Evolutionary conservation across 2,329 filamentous ascomycete species (phyloP), one percentile per base, ranked within the genome.

Genomic region (Clarireedia sp.): DNA sequence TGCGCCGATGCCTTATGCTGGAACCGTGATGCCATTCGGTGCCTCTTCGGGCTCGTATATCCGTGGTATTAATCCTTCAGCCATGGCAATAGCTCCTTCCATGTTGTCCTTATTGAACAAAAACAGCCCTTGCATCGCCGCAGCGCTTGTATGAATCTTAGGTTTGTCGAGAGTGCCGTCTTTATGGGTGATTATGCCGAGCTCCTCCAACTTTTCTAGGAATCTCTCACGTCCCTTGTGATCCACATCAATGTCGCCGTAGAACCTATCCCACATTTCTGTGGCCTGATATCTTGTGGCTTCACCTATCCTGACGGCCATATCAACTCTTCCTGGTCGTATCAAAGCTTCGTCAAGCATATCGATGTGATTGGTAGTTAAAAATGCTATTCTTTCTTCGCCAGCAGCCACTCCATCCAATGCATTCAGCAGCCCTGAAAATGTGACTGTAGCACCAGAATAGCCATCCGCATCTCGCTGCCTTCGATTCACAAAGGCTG

Each of bases 291-390:
- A 87, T 57, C 83, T 78, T 2, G 88, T 92, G 33, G 92, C 90
- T 70, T 96, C 88, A 38, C 91, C 92, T 48, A 99, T 86, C 54
- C 89, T 82, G 3, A 95, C 81, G 62, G 89, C 94, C 86, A 97
- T 87, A 71, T 99, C 94, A 0, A 99, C 90, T 48, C 94, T 81
- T 0, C 94, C 94, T 0, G 94, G 94, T 23, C 94, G 80, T 48
- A 97, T 89, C 43, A 99, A 73, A 3, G 94, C 94, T 58, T 90
- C 86, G 83, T 87, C 66, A 1, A 97, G 79, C 41, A 89, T 81
- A 62, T 96, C 90, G 38, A 96, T 83, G 67, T 96, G 90, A 67
- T 99, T 99, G 3, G 94, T 99, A 0, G 94, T 99, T 4, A 99
- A 77, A 71, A 99, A 96, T 1, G 95, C 84, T 59, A 99, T 88